A percentile compares a stretch with the other conserved stretches of the same genome.
These are phyloP conservation scores for Teunomyces aglyptinius DNA, from an alignment of 805 yeast species.

Conservation along the genomic window DNA sequence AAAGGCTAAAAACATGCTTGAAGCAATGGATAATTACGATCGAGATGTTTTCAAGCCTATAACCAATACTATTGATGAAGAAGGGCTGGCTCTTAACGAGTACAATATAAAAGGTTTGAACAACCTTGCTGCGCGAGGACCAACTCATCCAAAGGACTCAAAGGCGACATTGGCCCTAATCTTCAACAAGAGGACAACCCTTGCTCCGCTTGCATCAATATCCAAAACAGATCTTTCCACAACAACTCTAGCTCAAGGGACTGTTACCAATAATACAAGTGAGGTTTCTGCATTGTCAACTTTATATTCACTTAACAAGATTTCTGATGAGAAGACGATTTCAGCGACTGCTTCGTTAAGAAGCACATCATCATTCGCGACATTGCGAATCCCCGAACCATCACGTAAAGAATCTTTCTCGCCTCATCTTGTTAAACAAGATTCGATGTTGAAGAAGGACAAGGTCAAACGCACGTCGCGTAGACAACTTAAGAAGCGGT, in stretches of 20 bases:
- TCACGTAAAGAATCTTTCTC: not conserved
- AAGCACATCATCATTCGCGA: slow-evolving; percentile 4
- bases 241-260: slow-evolving; percentile 35
- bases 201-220: slow-evolving; percentile 13
- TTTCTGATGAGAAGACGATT: slow-evolving; percentile 17
- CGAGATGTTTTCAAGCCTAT: slow-evolving; percentile 46
- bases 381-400: not conserved
- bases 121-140: slow-evolving; percentile 12
- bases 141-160: slow-evolving; percentile 15
- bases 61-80: slow-evolving; percentile 8
- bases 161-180: slow-evolving; percentile 28
- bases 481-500: not conserved
- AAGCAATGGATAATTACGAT: slow-evolving; percentile 72
- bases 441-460: not conserved
- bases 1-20: slow-evolving; percentile 43
- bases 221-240: slow-evolving; percentile 30
- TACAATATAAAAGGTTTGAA: not conserved
- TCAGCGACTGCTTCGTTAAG: slow-evolving; percentile 7
- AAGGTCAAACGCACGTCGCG: not conserved
- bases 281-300: slow-evolving; percentile 39
- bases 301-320: slow-evolving; percentile 36
- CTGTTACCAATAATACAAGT: slow-evolving; percentile 28
- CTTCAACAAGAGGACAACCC: slow-evolving; percentile 15
- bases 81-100: not conserved
- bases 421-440: not conserved